Base-by-base conservation (phyloP, 1,139 yeast species). In the Protomyces pachydermus region DNA sequence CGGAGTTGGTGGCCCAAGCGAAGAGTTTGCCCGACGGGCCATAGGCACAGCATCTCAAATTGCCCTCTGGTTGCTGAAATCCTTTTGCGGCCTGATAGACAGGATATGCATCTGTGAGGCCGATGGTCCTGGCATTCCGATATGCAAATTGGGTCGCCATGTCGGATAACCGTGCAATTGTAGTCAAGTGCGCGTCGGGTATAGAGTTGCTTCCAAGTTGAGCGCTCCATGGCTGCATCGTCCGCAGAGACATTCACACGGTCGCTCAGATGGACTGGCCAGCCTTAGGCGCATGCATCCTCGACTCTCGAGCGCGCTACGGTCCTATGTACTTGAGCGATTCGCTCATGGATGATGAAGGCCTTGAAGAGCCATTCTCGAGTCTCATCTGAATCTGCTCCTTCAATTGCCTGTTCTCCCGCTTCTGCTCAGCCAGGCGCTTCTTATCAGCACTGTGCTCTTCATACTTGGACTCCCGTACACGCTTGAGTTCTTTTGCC, bases 111-210 rank as follows among this genome's bases (percentile, higher is more conserved):
- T 82, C 80, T 69, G 83, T 79, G 68, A 86, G 77, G 60, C 84
- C 86, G 61, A 85, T 81, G 48, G 84, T 72, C 74, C 80, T 84
- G 54, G 90, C 87, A 71, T 81, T 82, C 73, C 88, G 85, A 71
- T 84, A 85, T 81, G 61, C 65, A 61, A 61, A 66, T 52, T 64
- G 66, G 42, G 65, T 61, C 45, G 62, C 34, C 62, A 58, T 58
- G 4, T 28, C 32, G 9, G 32, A 28, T 28, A 28, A 5, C 1
- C 4, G 32, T 5, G 32, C 32, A 28, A 28, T 28, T 28, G 32
- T 28, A 28, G 8, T 28, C 8, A 28, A 6, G 8, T 4, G 32
- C 32, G 32, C 32, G 32, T 28, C 32, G 32, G 8, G 32, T 28
- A 6, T 28, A 28, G 32, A 28, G 32, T 3, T 28, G 32, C 32